Evolutionary conservation across 1,284 basidiomycete genomes (phyloP).

Genomic region (Malassezia restricta): DNA sequence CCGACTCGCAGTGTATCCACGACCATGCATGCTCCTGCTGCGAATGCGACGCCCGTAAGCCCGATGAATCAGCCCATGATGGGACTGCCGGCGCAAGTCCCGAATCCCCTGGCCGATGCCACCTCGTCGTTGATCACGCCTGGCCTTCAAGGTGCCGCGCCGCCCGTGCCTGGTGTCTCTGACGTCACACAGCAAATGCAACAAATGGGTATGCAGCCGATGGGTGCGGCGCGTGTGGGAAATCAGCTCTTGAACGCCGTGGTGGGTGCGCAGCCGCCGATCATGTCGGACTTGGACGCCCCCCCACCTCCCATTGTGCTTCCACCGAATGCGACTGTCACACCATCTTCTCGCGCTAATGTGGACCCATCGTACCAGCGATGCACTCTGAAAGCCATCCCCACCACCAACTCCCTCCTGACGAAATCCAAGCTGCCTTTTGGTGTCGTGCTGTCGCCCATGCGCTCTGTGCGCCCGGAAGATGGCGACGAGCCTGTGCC

Average conservation of each 20-base stretch:
- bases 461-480: conserved; percentile 59
- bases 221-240: conserved; percentile 3
- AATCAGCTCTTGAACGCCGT: conserved; percentile 12
- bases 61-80: neutral
- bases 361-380: conserved; percentile 87
- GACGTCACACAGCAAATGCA: conserved; percentile 57
- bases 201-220: conserved; percentile 62
- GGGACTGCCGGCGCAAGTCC: neutral
- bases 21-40: neutral
- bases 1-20: conserved; percentile 11
- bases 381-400: conserved; percentile 79
- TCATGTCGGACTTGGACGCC: conserved; percentile 66
- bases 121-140: neutral
- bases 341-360: conserved; percentile 66
- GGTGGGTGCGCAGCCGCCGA: conserved; percentile 49
- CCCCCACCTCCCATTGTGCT: conserved; percentile 80
- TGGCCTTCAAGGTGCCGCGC: neutral
- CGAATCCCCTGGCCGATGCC: neutral
- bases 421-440: conserved; percentile 88
- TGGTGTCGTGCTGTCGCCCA: conserved; percentile 79
- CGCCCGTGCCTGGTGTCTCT: conserved; percentile 46
- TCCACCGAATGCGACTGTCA: conserved; percentile 68
- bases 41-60: neutral
- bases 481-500: conserved; percentile 62
- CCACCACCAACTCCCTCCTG: conserved; percentile 79